Evolutionary conservation across 2,329 filamentous ascomycete genomes (phyloP).

Genomic region (Penicillium sclerotigenum): DNA sequence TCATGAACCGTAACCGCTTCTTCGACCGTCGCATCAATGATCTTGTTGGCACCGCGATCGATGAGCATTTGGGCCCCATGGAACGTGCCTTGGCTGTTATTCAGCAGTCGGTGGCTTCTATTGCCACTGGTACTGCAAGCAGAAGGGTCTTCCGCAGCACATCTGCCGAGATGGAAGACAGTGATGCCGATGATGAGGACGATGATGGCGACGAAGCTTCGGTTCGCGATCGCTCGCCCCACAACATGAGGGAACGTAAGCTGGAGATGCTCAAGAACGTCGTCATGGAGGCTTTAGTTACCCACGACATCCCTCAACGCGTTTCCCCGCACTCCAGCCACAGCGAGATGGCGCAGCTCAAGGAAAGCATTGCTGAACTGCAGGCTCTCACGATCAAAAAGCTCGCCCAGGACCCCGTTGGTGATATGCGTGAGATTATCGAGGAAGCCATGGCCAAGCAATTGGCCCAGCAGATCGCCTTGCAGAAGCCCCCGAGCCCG

Average conservation of each 20-base stretch:
- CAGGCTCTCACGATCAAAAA: slow-evolving; percentile 42
- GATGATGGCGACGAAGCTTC: slow-evolving; percentile 56
- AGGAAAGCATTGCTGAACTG: slow-evolving; percentile 38
- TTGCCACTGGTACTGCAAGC: slow-evolving; percentile 57
- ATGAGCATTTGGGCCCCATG: slow-evolving; percentile 73
- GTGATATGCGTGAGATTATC: slow-evolving; percentile 60
- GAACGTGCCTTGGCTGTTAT: slow-evolving; percentile 76
- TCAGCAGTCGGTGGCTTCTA: slow-evolving; percentile 62
- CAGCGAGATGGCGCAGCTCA: slow-evolving; percentile 39
- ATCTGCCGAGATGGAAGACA: slow-evolving; percentile 68
- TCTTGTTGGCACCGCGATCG: slow-evolving; percentile 73
- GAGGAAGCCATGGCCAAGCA: slow-evolving; percentile 61
- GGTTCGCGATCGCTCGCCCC: slow-evolving; percentile 71
- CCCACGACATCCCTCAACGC: slow-evolving; percentile 38
- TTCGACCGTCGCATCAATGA: slow-evolving; percentile 89
- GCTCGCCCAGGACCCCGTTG: slow-evolving; percentile 36
- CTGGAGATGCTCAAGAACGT: slow-evolving; percentile 73
- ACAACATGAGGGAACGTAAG: slow-evolving; percentile 64
- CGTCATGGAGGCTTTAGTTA: slow-evolving; percentile 63
- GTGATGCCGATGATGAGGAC: slow-evolving; percentile 93
- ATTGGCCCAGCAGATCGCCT: slow-evolving; percentile 45
- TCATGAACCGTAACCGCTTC: slow-evolving; percentile 77
- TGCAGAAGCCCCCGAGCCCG: slow-evolving; percentile 35
- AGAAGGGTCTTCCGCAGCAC: slow-evolving; percentile 62
- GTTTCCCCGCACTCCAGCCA: slow-evolving; percentile 27